These are phyloP conservation scores for Talaromyces trachyspermus DNA, from an alignment of 495 filamentous ascomycete genomes.

Conservation along the genomic window DNA sequence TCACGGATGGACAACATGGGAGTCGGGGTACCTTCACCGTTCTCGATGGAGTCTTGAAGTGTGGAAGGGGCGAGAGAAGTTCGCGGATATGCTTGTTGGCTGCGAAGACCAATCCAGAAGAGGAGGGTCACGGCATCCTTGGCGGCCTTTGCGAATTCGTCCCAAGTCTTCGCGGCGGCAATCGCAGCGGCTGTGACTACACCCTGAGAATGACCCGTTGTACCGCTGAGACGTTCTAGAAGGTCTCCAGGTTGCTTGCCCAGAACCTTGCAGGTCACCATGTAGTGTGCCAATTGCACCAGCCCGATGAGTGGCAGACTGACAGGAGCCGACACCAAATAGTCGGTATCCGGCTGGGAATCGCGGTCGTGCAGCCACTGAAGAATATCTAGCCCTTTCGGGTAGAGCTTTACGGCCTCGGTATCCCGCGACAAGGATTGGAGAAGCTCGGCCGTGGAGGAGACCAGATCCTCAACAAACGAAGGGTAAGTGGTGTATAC, in stretches of 20 bases:
- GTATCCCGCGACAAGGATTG: slow-evolving; percentile 78
- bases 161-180: slow-evolving; percentile 80
- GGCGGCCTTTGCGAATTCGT: slow-evolving; percentile 71
- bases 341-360: slow-evolving; percentile 86
- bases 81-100: slow-evolving; percentile 92
- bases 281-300: slow-evolving; percentile 90
- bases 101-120: slow-evolving; percentile 99
- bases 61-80: slow-evolving; percentile 88
- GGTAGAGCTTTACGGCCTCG: slow-evolving; percentile 85
- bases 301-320: slow-evolving; percentile 94
- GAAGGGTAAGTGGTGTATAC: slow-evolving; percentile 85
- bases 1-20: slow-evolving; percentile 98
- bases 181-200: slow-evolving; percentile 91
- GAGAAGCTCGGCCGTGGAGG: slow-evolving; percentile 70
- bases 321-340: slow-evolving; percentile 93
- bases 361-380: slow-evolving; percentile 84
- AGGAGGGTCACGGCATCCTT: slow-evolving; percentile 79
- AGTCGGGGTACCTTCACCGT: slow-evolving; percentile 87
- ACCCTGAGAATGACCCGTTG: slow-evolving; percentile 96
- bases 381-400: slow-evolving; percentile 91
- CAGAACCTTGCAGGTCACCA: slow-evolving; percentile 81
- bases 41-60: slow-evolving; percentile 88
- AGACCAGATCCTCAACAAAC: slow-evolving; percentile 79
- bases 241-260: slow-evolving; percentile 82
- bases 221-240: slow-evolving; percentile 71